Conservation (phyloP, 176 grass and related monocot species). For the Bromus sterilis region DNA sequence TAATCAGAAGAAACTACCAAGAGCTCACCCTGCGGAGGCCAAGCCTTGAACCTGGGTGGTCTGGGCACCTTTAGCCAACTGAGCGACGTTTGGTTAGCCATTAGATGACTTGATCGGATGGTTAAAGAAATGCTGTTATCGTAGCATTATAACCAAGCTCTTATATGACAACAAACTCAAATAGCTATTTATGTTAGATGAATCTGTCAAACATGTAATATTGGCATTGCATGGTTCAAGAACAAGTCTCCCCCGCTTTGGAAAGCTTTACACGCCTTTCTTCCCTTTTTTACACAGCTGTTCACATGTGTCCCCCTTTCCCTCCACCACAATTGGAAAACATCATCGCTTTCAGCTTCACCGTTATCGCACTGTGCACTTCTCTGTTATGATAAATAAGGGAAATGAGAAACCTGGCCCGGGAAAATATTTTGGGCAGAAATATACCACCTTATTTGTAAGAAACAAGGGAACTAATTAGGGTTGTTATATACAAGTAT, state of each 20-base stretch:
- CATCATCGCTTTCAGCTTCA: neutral
- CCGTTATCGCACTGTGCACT: neutral
- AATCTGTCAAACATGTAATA: slow-evolving; percentile 16
- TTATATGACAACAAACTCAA: neutral
- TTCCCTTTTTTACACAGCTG: neutral
- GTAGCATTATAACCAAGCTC: neutral
- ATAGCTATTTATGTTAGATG: neutral
- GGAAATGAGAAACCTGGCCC: neutral
- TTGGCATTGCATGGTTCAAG: neutral
- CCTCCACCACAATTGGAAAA: neutral
- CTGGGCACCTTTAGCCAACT: neutral
- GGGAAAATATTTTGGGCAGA: neutral
- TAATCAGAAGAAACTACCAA: neutral
- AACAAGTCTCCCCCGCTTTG: neutral
- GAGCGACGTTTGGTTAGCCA: neutral
- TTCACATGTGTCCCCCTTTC: neutral
- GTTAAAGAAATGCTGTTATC: neutral
- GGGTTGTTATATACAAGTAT: neutral
- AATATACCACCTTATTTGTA: neutral
- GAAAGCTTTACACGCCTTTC: neutral
- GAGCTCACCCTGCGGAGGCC: neutral
- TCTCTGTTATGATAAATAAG: neutral
- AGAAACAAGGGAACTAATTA: neutral
- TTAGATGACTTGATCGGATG: neutral
- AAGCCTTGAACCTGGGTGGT: neutral